Evolutionary conservation across 495 filamentous ascomycete species (phyloP).

Genomic region (Venustampulla echinocandica): DNA sequence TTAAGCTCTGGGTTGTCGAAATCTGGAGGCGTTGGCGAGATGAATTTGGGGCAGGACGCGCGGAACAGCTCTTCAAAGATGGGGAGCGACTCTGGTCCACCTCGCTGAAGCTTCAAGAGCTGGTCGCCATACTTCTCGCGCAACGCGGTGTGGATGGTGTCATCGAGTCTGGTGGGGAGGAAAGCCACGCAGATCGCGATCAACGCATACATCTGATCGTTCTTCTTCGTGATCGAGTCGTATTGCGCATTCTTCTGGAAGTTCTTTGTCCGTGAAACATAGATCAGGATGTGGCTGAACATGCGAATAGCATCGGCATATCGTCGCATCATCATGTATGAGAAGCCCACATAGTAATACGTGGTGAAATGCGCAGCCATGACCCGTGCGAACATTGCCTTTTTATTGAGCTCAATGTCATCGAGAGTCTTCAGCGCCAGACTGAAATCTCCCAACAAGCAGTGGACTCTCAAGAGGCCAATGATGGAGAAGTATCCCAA

Average conservation of each 20-base stretch:
- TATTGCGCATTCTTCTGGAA: slow-evolving; percentile 98
- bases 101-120: slow-evolving; percentile 88
- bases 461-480: slow-evolving; percentile 91
- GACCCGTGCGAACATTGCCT: slow-evolving; percentile 98
- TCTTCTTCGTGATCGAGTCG: slow-evolving; percentile 98
- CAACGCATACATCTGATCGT: slow-evolving; percentile 98
- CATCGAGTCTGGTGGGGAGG: slow-evolving; percentile 90
- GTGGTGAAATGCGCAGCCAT: slow-evolving; percentile 99
- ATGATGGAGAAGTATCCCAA: slow-evolving; percentile 99
- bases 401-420: slow-evolving; percentile 99
- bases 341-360: slow-evolving; percentile 99
- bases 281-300: slow-evolving; percentile 99
- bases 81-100: slow-evolving; percentile 87
- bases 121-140: slow-evolving; percentile 98
- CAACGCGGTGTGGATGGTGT: slow-evolving; percentile 96
- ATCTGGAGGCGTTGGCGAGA: slow-evolving; percentile 92
- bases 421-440: slow-evolving; percentile 97
- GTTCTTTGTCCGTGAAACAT: slow-evolving; percentile 98
- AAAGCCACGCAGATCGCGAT: slow-evolving; percentile 98
- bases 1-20: slow-evolving; percentile 92
- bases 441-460: slow-evolving; percentile 93
- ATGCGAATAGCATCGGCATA: slow-evolving; percentile 98
- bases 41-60: slow-evolving; percentile 95
- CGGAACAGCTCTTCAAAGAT: slow-evolving; percentile 97
- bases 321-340: slow-evolving; percentile 99